Evolutionary conservation across 2,329 filamentous ascomycete genomes (phyloP).

Genomic region (Ophiognomonia clavigignenti-juglandacearum): DNA sequence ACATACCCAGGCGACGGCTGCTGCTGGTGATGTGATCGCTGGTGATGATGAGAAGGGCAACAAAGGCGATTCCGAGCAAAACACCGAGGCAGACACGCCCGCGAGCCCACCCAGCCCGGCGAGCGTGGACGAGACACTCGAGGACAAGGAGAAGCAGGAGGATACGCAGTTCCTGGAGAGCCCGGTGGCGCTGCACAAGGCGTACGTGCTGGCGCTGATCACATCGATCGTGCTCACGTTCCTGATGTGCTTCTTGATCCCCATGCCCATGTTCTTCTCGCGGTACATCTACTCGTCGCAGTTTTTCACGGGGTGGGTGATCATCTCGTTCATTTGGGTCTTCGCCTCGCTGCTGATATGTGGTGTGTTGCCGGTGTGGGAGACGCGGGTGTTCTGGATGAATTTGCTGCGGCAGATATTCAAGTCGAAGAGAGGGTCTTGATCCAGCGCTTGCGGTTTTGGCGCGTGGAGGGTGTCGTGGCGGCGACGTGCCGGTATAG

Average conservation of each 20-base stretch:
- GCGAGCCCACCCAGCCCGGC: neutral
- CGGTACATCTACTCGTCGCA: neutral
- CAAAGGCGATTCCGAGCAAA: neutral
- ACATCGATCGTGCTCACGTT: neutral
- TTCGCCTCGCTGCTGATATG: neutral
- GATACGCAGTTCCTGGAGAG: neutral
- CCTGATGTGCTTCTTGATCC: neutral
- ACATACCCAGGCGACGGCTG: neutral
- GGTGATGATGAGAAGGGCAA: neutral
- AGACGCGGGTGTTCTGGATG: neutral
- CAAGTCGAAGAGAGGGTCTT: neutral
- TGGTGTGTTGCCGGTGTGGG: neutral
- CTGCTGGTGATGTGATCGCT: too few species aligned
- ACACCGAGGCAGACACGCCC: neutral
- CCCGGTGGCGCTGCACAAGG: neutral
- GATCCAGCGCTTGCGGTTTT: too few species aligned
- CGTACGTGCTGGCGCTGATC: neutral
- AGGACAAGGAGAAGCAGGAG: neutral
- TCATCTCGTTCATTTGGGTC: neutral
- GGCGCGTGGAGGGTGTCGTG: too few species aligned
- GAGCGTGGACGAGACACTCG: neutral
- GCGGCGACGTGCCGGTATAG: too few species aligned
- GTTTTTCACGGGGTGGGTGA: neutral
- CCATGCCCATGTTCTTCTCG: neutral
- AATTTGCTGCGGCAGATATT: neutral